Base-by-base conservation (phyloP, 2,329 filamentous ascomycete species). In the Penicillium sp. region DNA sequence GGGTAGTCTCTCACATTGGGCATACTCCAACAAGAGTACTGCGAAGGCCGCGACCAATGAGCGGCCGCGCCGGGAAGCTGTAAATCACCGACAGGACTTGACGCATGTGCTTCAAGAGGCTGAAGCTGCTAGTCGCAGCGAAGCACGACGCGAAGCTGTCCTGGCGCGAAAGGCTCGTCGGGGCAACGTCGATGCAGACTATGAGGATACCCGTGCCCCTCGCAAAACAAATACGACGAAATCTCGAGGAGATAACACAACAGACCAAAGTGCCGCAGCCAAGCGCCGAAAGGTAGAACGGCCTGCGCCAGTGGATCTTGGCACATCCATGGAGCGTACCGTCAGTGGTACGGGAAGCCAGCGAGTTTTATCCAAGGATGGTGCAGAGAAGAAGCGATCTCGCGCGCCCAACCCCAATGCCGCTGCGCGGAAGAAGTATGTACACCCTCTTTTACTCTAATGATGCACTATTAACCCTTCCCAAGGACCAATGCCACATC, bases 1-100 rank as follows among this genome's bases (percentile, higher is more conserved):
- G 73, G 93, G 94, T 42, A 97, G 89, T 70, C 79, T 83, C 49
- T 87, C 82, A 42, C 93, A 98, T 68, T 98, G 93, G 93, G 93
- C 91, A 40, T 97, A 97, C 66, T 86, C 87, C 16, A 89, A 88
- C 62, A 85, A 91, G 55, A 78, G 82, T 44, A 68, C 74, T 45
- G 77, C 78, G 54, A 82, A 81, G 59, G 69, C 69, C 10, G 62
- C 72, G 44, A 74, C 80, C 36, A 82, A 83, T 26, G 87, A 94
- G 64, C 78, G 85, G 22, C 84, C 86, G 39, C 79, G 89, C 50
- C 81, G 88, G 54, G 89, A 95, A 63, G 86, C 85, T 18, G 86
- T 85, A 9, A 80, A 86, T 18, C 82, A 82, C 31, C 87, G 89
- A 56, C 59, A 63, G 40, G 87, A 76, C 52, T 60, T 81, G 37